Evolutionary conservation across 2,329 filamentous ascomycete species (phyloP).

Genomic region (Penicillium hordei): DNA sequence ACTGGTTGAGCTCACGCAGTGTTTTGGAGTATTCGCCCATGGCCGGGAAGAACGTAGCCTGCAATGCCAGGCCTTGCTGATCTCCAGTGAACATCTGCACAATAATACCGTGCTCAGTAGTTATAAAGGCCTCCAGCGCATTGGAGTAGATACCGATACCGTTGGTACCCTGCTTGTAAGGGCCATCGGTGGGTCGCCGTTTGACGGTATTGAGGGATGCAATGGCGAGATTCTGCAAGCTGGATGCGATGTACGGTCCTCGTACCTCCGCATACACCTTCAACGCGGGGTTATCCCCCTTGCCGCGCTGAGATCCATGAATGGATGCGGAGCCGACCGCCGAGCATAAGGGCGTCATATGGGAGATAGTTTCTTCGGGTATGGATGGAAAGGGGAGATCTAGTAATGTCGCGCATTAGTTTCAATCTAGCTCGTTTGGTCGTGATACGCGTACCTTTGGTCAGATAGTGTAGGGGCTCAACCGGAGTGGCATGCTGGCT

Average conservation of each 20-base stretch:
- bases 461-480: conserved; percentile 89
- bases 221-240: conserved; percentile 80
- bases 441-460: conserved; percentile 62
- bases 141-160: conserved; percentile 87
- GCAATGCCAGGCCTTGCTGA: conserved; percentile 78
- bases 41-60: conserved; percentile 73
- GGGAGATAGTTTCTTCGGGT: conserved; percentile 71
- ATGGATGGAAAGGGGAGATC: conserved; percentile 76
- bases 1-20: conserved; percentile 80
- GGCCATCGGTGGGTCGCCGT: conserved; percentile 70
- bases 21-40: conserved; percentile 83
- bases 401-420: conserved; percentile 26
- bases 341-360: conserved; percentile 74
- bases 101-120: conserved; percentile 88
- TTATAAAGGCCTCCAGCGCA: conserved; percentile 81
- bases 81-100: conserved; percentile 81
- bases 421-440: background rate
- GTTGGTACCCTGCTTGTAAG: conserved; percentile 86
- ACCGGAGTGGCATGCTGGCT: conserved; percentile 75
- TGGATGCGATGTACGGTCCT: conserved; percentile 79
- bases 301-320: conserved; percentile 50
- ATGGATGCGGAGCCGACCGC: conserved; percentile 66
- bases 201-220: conserved; percentile 82
- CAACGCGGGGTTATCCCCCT: conserved; percentile 68
- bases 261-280: conserved; percentile 83